Base-by-base conservation (phyloP, 116 monocot species). In the Phalaenopsis hybrid region DNA sequence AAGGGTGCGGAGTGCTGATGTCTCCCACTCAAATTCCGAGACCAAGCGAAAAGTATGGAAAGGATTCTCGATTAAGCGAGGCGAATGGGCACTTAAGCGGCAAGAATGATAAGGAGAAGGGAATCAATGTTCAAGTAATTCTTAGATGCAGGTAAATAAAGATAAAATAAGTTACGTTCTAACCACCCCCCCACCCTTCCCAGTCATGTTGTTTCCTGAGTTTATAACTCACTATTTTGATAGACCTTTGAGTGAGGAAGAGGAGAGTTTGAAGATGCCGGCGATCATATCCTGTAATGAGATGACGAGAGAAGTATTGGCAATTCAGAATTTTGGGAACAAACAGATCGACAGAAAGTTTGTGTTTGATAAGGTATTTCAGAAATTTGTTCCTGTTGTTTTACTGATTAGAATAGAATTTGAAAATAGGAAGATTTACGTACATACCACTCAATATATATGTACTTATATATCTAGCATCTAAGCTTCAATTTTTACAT, bases 201-300 rank as follows among this genome's bases (percentile, higher is more conserved):
- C 52, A 31, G 17, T n/a, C n/a, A 51, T 21, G 6, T 12, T 13
- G 16, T 58, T 55, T 33, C 18, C 23, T 49, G 16, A 57, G 28
- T 25, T 81, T 50, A 57, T 5, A 49, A 13, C 9, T 0, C 74
- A 4, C 5, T 16, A 4, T 41, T 58, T 79, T 86, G 84, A 18
- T 80, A 96, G 96, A 80, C 93, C 96, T 46, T 82, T 96, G 12
- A 89, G 65, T 58, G 93, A 93, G 43, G 96, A 96, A 73, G 96
- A 96, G 73, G 86, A 85, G 79, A 85, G 46, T 59, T 6, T 80
- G 70, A 88, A 87, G 78, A 84, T 76, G 73, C 92, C 88, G 46
- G 86, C 75, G 28, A 92, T 86, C 25, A 74, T 96, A 34, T 74
- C 86, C 13, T 96, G 93, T 86, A 92, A 93, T 73, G 93, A 96